phyloP scores from a whole-genome alignment of 257 asterid species.

The Mentha longifolia region DNA sequence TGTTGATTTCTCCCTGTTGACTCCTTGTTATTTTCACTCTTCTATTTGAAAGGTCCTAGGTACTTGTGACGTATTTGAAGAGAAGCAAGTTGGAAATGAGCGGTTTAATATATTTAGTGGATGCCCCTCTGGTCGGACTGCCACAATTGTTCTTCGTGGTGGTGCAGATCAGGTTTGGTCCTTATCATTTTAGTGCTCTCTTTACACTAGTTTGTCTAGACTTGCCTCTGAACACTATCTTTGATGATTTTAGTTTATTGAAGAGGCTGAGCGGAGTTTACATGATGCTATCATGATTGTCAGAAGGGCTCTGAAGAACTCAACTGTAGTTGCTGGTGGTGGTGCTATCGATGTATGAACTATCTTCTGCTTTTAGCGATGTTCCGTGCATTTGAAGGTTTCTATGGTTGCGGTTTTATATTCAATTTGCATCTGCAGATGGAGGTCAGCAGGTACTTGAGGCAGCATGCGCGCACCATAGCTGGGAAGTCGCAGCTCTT shows the following conservation, averaged over 20 bases:
- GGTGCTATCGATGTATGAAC: slow-evolving; percentile 87
- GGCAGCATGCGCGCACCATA: slow-evolving; percentile 89
- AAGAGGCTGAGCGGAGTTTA: slow-evolving; percentile 76
- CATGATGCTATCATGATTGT: slow-evolving; percentile 85
- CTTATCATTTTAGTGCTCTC: slow-evolving; percentile 18
- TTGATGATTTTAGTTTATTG: slow-evolving; percentile 52
- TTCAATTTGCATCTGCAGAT: slow-evolving; percentile 49
- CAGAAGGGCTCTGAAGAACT: slow-evolving; percentile 86
- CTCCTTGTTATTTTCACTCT: slow-evolving; percentile 2
- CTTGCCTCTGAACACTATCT: slow-evolving; percentile 35
- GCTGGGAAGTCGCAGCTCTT: slow-evolving; percentile 89
- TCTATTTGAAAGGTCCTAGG: slow-evolving; percentile 70
- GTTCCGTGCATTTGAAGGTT: slow-evolving; percentile 4
- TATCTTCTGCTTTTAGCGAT: slow-evolving; percentile 24
- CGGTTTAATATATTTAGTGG: slow-evolving; percentile 93
- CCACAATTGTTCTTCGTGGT: slow-evolving; percentile 95
- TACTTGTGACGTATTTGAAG: slow-evolving; percentile 80
- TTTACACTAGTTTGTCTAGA: slow-evolving; percentile 1
- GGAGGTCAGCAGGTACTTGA: slow-evolving; percentile 86
- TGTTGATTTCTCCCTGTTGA: slow-evolving; percentile 24
- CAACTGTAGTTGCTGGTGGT: slow-evolving; percentile 91
- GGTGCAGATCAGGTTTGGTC: slow-evolving; percentile 92
- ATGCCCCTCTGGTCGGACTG: slow-evolving; percentile 85
- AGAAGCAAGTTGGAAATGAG: slow-evolving; percentile 94
- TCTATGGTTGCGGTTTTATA: slow-evolving; percentile 4